phyloP scores from a whole-genome alignment of 495 filamentous ascomycete species.

The Hypoxylon fuscum region DNA sequence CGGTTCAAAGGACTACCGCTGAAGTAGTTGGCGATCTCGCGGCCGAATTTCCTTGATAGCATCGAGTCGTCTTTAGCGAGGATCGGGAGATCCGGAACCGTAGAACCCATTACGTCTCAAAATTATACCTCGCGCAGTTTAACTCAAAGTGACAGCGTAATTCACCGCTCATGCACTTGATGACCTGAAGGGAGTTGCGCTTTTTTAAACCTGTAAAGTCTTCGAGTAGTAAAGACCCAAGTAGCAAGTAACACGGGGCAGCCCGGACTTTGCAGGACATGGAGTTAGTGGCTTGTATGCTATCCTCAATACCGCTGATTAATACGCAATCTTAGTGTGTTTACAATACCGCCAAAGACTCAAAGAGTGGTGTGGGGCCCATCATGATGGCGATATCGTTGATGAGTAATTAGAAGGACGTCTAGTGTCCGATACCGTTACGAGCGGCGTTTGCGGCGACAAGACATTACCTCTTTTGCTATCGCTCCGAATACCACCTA shows the following conservation, averaged over 20 bases:
- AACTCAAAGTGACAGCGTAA: not conserved
- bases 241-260: too few species aligned
- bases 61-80: constrained; percentile 76
- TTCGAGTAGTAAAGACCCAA: too few species aligned
- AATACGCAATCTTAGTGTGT: constrained; percentile 4
- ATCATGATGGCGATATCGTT: not conserved
- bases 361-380: not conserved
- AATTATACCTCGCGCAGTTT: not conserved
- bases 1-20: constrained; percentile 72
- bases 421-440: constrained; percentile 5
- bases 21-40: constrained; percentile 95
- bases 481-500: constrained; percentile 8
- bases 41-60: constrained; percentile 87
- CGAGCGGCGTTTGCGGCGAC: constrained; percentile 26
- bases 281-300: constrained; percentile 5
- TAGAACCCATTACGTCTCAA: constrained; percentile 35
- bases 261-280: too few species aligned
- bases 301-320: constrained; percentile 10
- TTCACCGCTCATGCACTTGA: not conserved
- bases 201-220: constrained; percentile 2
- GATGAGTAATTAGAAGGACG: constrained; percentile 17
- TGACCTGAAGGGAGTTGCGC: not conserved
- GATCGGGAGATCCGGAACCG: constrained; percentile 55
- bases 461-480: constrained; percentile 23
- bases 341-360: not conserved